Evolutionary conservation across 768 basidiomycete species (phyloP).

Genomic region (Chalciporus sphaerocephalus): DNA sequence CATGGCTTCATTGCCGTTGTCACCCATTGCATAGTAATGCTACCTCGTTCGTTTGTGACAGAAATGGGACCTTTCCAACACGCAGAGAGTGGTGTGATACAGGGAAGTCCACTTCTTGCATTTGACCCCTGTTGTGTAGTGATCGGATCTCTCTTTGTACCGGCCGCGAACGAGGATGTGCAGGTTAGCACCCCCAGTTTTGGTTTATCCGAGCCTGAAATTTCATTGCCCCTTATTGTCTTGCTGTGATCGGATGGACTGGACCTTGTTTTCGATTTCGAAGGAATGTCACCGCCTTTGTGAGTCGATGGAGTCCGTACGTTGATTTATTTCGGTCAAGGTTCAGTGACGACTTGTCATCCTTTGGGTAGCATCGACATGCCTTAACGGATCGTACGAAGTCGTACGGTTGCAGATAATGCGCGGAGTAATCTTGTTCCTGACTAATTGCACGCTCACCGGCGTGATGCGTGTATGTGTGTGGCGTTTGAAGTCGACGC

Average conservation of each 20-base stretch:
- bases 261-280: background rate
- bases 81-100: background rate
- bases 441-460: background rate
- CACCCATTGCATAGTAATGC: background rate
- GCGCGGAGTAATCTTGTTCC: background rate
- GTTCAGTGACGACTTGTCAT: background rate
- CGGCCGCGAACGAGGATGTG: background rate
- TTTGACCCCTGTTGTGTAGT: background rate
- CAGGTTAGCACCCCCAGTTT: background rate
- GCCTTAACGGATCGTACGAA: background rate
- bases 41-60: background rate
- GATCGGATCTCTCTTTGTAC: background rate
- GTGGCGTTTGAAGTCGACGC: background rate
- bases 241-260: background rate
- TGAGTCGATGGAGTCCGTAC: background rate
- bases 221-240: background rate
- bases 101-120: background rate
- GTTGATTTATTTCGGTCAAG: conserved; percentile 5
- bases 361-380: background rate
- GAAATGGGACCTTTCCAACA: background rate
- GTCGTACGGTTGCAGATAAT: background rate
- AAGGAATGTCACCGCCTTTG: background rate
- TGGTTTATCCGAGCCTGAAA: no score
- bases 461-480: background rate
- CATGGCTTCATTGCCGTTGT: background rate